Evolutionary conservation across 352 stramenopile species (phyloP).

Genomic region (Phytophthora idaei): DNA sequence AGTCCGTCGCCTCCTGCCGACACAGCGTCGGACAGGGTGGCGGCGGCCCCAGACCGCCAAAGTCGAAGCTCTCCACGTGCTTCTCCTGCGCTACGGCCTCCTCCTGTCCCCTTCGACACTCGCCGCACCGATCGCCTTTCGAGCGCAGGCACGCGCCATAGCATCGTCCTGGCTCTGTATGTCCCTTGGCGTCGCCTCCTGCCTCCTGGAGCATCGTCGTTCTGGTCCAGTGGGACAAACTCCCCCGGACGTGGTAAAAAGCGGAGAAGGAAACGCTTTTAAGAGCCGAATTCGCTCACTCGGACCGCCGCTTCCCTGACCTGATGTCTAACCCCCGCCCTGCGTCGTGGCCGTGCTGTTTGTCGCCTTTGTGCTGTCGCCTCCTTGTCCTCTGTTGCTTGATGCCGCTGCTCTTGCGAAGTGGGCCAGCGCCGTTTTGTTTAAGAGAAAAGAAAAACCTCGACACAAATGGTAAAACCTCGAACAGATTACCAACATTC

Average conservation of each 20-base stretch:
- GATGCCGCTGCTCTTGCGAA: not conserved
- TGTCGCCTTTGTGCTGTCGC: not conserved
- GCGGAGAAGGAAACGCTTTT: slow-evolving; percentile 1
- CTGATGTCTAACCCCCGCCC: slow-evolving; percentile 1
- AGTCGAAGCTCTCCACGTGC: slow-evolving; percentile 33
- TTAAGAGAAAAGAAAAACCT: slow-evolving; percentile 2
- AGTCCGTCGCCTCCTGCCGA: slow-evolving; percentile 48
- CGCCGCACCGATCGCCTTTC: slow-evolving; percentile 3
- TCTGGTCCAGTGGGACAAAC: slow-evolving; percentile 25
- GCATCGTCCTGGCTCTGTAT: slow-evolving; percentile 8
- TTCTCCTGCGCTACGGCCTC: slow-evolving; percentile 8
- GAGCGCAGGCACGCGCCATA: slow-evolving; percentile 5
- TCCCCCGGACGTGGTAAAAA: slow-evolving; percentile 22
- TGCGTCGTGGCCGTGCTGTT: slow-evolving; percentile 2
- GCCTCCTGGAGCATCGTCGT: slow-evolving; percentile 16
- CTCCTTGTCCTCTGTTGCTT: slow-evolving; percentile 4
- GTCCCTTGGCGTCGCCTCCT: slow-evolving; percentile 1
- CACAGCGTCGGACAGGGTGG: slow-evolving; percentile 39
- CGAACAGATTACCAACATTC: not conserved
- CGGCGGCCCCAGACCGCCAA: slow-evolving; percentile 34
- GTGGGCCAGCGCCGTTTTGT: not conserved
- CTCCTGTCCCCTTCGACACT: slow-evolving; percentile 10
- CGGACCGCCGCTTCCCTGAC: slow-evolving; percentile 2
- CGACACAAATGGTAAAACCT: not conserved
- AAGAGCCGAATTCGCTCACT: slow-evolving; percentile 8